These are phyloP conservation scores for Hypsizygus marmoreus DNA, from an alignment of 768 basidiomycete genomes.

Conservation along the genomic window DNA sequence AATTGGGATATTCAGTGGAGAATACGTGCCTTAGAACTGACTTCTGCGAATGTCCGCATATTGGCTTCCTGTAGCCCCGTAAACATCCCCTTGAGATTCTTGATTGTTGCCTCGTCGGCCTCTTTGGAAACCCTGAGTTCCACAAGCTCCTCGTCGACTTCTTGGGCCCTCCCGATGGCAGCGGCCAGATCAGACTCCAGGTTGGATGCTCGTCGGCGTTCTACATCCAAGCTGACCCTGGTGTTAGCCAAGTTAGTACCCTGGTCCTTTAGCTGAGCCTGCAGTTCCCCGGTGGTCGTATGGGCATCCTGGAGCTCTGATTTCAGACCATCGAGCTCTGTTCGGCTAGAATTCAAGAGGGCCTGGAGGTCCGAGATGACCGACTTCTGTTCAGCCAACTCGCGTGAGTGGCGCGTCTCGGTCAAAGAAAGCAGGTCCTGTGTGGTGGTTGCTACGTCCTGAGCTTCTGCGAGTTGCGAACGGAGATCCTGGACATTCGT, in stretches of 20 bases:
- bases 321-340: slow-evolving; percentile 1
- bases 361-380: slow-evolving; percentile 14
- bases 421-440: slow-evolving; percentile 15
- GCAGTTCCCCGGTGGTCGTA: slow-evolving; percentile 9
- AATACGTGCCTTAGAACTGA: slow-evolving; percentile 38
- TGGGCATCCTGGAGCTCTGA: not conserved
- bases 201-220: slow-evolving; percentile 11
- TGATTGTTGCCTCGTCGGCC: slow-evolving; percentile 37
- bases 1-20: not conserved
- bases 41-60: slow-evolving; percentile 32
- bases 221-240: slow-evolving; percentile 17
- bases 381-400: slow-evolving; percentile 11
- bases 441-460: slow-evolving; percentile 6
- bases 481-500: slow-evolving; percentile 12
- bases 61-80: slow-evolving; percentile 33
- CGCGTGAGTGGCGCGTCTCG: slow-evolving; percentile 9
- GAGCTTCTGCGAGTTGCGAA: slow-evolving; percentile 7
- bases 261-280: slow-evolving; percentile 13
- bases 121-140: slow-evolving; percentile 32
- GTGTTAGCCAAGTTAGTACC: slow-evolving; percentile 15
- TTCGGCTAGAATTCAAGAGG: not conserved
- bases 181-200: slow-evolving; percentile 23
- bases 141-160: slow-evolving; percentile 33
- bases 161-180: slow-evolving; percentile 18
- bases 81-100: slow-evolving; percentile 31